Evolutionary conservation across 208 protist species (phyloP), one percentile per base, ranked within the genome.

Genomic region (Leishmania tropica): DNA sequence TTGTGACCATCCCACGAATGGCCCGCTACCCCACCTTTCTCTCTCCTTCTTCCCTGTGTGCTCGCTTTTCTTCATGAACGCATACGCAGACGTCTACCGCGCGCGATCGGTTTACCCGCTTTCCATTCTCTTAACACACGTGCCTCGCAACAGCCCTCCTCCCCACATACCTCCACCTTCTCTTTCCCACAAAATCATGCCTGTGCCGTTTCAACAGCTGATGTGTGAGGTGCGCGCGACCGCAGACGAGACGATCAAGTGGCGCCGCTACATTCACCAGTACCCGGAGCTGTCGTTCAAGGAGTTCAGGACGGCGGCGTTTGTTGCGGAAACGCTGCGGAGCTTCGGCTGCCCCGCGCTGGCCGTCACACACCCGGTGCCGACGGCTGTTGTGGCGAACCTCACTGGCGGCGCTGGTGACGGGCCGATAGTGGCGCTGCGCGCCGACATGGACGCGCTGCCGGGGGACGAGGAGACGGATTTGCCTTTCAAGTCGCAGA

Each of bases 381-480:
- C 88, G 17, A 94, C 73, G 56, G 84, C 84, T 11, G 86, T 93
- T 10, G 81, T 95, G 19, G 90, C 92, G 2, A 83, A 90, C 62
- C 85, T 95, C 64, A 88, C 80, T 45, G 90, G 92, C 24, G 78
- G 85, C n/a, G 92, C 88, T 24, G 89, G 85, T 37, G 86, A 82
- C 68, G 90, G 88, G 5, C 87, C 88, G 58, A 90, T 87, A 68
- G 81, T 89, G 28, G 92, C 92, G 3, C 84, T 93, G 79, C 87
- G 90, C 75, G 87, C 92, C 24, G 88, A 93, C 78, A 95, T 95
- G 75, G 92, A 95, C 75, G 92, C 92, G 28, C 87, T 93, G 72
- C 92, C 90, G 37, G 79, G 93, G 42, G 83, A 91, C 68, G 92
- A 95, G 83, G 88, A 92, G 75, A 89, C 81, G 78, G 88, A 86